These are phyloP conservation scores for Trametes cubensis DNA, from an alignment of 768 basidiomycete genomes.

Conservation along the genomic window DNA sequence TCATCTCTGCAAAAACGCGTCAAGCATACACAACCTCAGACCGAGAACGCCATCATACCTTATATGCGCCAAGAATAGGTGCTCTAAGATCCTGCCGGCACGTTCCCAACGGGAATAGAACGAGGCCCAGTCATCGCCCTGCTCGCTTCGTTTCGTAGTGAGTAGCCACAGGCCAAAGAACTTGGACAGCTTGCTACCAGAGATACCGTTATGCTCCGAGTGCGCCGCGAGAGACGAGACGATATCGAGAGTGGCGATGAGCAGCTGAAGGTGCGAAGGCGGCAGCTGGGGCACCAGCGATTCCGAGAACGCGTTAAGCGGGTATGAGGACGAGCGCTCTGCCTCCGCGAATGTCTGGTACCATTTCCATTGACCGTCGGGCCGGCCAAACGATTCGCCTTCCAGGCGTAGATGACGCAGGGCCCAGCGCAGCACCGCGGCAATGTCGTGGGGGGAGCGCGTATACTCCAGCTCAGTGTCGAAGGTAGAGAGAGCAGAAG, in stretches of 20 bases:
- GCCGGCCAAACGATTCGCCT: slow-evolving; percentile 58
- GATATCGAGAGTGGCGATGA: slow-evolving; percentile 59
- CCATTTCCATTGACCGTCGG: slow-evolving; percentile 56
- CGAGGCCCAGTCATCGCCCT: slow-evolving; percentile 58
- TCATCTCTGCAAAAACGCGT: slow-evolving; percentile 53
- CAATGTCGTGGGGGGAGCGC: slow-evolving; percentile 74
- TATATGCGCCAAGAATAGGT: slow-evolving; percentile 72
- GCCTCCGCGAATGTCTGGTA: slow-evolving; percentile 63
- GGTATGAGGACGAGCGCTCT: slow-evolving; percentile 64
- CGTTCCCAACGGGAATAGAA: slow-evolving; percentile 80
- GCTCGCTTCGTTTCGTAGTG: slow-evolving; percentile 47
- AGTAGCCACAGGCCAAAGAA: slow-evolving; percentile 77
- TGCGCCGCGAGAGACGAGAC: slow-evolving; percentile 74
- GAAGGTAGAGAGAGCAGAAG: slow-evolving; percentile 54
- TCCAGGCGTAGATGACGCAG: slow-evolving; percentile 73
- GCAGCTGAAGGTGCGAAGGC: slow-evolving; percentile 56
- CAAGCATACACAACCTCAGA: not conserved
- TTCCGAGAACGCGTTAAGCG: slow-evolving; percentile 62
- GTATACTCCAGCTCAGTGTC: slow-evolving; percentile 66
- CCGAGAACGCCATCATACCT: slow-evolving; percentile 47
- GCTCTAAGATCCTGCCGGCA: slow-evolving; percentile 72
- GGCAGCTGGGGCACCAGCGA: slow-evolving; percentile 64
- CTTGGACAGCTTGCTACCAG: slow-evolving; percentile 77
- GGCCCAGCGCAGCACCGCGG: slow-evolving; percentile 81
- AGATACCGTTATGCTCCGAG: slow-evolving; percentile 70